These are phyloP conservation scores for Piper longum DNA, from an alignment of 164 flowering plant species.

Conservation along the genomic window DNA sequence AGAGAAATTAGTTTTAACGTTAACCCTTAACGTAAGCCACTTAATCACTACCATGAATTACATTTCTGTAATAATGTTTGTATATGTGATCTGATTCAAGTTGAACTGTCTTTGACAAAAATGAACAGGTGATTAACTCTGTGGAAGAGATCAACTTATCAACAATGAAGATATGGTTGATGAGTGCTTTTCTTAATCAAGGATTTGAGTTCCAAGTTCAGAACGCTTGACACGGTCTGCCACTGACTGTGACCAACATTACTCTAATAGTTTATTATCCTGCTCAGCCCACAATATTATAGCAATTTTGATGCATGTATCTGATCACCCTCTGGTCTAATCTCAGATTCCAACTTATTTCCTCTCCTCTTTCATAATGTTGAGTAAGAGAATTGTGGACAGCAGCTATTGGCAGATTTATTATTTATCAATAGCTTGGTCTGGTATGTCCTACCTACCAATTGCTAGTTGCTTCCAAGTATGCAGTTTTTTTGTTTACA, in stretches of 20 bases:
- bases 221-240: not conserved
- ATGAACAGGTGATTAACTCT: conserved; percentile 35
- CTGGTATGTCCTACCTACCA: no score
- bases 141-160: conserved; percentile 34
- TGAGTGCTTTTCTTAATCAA: conserved; percentile 49
- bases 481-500: no score
- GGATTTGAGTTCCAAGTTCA: conserved; percentile 37
- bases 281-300: not conserved
- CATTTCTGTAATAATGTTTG: not conserved
- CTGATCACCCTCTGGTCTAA: not conserved
- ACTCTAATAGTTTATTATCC: not conserved
- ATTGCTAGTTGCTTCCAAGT: no score
- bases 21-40: conserved; percentile 45
- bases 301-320: not conserved
- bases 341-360: not conserved
- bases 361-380: not conserved
- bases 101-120: not conserved
- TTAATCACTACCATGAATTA: not conserved
- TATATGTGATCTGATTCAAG: not conserved
- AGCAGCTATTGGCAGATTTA: no score
- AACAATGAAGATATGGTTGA: conserved; percentile 47
- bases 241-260: not conserved
- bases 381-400: no score
- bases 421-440: no score
- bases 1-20: conserved; percentile 33